Conservation (phyloP, 805 yeast genomes). For the Torulaspora maleeae region DNA sequence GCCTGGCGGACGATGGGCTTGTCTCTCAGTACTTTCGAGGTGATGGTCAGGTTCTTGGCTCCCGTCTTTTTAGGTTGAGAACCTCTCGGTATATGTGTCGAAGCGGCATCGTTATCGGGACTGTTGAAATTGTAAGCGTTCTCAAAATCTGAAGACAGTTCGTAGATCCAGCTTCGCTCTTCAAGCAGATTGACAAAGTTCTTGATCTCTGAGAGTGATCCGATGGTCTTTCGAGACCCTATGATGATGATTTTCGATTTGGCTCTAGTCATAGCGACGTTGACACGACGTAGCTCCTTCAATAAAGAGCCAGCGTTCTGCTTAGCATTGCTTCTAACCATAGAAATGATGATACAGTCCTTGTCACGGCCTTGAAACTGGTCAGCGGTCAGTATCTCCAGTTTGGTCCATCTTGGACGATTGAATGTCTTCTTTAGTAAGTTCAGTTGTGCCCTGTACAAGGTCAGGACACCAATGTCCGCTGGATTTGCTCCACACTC, state of each 20-base stretch:
- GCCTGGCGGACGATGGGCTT: slow-evolving; percentile 26
- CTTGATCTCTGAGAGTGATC: slow-evolving; percentile 21
- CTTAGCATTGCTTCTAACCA: slow-evolving; percentile 74
- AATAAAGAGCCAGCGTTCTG: slow-evolving; percentile 69
- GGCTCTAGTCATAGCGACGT: slow-evolving; percentile 93
- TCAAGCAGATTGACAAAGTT: slow-evolving; percentile 58
- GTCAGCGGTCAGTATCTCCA: slow-evolving; percentile 90
- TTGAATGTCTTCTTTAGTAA: slow-evolving; percentile 37
- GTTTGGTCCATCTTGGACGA: slow-evolving; percentile 32
- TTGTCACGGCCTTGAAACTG: slow-evolving; percentile 95
- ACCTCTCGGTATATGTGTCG: not conserved
- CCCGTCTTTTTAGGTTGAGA: slow-evolving; percentile 1
- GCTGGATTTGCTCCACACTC: slow-evolving; percentile 54
- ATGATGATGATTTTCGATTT: slow-evolving; percentile 74
- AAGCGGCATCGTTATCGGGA: not conserved
- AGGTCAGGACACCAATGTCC: slow-evolving; percentile 81
- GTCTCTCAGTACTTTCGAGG: slow-evolving; percentile 17
- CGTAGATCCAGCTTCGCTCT: slow-evolving; percentile 58
- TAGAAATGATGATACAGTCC: slow-evolving; percentile 81
- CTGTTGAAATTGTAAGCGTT: slow-evolving; percentile 35
- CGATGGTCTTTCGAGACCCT: slow-evolving; percentile 65
- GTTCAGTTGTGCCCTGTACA: slow-evolving; percentile 75
- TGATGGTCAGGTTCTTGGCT: slow-evolving; percentile 12
- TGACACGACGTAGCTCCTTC: slow-evolving; percentile 85
- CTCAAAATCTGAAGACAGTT: slow-evolving; percentile 45